Evolutionary conservation across 805 yeast species (phyloP), one percentile per base, ranked within the genome.

Genomic region (Ogataea nitratoaversa): DNA sequence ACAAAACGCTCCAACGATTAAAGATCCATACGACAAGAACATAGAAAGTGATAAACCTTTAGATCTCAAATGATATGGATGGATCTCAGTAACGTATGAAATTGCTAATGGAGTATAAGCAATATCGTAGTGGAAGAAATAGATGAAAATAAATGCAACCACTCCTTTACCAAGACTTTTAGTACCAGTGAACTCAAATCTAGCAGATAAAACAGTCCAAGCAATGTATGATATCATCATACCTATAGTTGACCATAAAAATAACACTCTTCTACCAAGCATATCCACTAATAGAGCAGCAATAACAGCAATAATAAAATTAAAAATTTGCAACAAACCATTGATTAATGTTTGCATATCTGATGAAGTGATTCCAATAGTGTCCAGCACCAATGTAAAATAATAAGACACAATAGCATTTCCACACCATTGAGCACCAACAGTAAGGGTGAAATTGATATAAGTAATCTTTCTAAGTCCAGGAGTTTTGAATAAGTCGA

Each of bases 41-140:
- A n/a, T n/a, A n/a, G n/a, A n/a, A n/a, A 47, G 25, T 18, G 84
- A 71, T 79, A 78, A 76, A 48, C 85, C 84, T 44, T 74, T 65
- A 12, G 82, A 70, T 60, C 84, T 72, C 27, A 80, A 67, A 40
- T 73, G 67, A 49, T 75, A 62, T 31, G 76, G 77, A 55, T 73
- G 79, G n/a, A 76, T 70, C 54, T 78, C 70, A 32, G 65, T 50
- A 6, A 42, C 31, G 49, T 72, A 74, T 34, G 71, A 50, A 52
- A 56, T 61, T 37, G 75, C 71, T 38, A 71, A 59, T 39, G 76
- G 76, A 41, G 70, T 70, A 40, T 61, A 49, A 27, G 72, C 75
- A 30, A 67, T 54, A 53, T 70, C 63, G 54, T 71, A 72, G 28
- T 59, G 56, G 41, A 57, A 52, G 54, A 64, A 65, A 66, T 58